These are phyloP conservation scores for Obba rivulosa DNA, from an alignment of 768 basidiomycete genomes.

Conservation along the genomic window DNA sequence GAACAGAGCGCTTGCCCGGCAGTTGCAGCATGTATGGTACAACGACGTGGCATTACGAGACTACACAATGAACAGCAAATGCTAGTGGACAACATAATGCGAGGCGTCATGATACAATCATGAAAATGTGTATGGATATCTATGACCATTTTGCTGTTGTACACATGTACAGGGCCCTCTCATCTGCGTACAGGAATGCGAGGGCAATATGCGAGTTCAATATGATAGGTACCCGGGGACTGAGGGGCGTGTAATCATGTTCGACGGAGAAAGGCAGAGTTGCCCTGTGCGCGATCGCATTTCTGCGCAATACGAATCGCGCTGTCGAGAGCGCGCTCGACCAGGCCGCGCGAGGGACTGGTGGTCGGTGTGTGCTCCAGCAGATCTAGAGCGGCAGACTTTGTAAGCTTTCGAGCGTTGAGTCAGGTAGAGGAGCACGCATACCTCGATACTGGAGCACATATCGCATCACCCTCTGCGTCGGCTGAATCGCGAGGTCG, in stretches of 20 bases:
- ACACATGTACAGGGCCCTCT: too few species aligned
- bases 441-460: slow-evolving; percentile 55
- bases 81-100: too few species aligned
- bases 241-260: background rate
- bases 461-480: slow-evolving; percentile 61
- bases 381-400: slow-evolving; percentile 37
- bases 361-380: slow-evolving; percentile 42
- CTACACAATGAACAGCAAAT: too few species aligned
- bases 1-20: too few species aligned
- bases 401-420: background rate
- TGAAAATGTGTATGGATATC: too few species aligned
- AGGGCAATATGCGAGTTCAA: too few species aligned
- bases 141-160: too few species aligned
- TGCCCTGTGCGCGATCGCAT: slow-evolving; percentile 57
- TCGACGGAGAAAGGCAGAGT: slow-evolving; percentile 37
- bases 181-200: too few species aligned
- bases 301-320: slow-evolving; percentile 53
- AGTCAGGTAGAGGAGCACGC: slow-evolving; percentile 8
- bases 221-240: too few species aligned
- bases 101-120: too few species aligned
- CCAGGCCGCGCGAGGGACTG: slow-evolving; percentile 44
- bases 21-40: too few species aligned
- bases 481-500: slow-evolving; percentile 60
- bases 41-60: too few species aligned
- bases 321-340: slow-evolving; percentile 53